Conservation (phyloP, 148 eudicot species). For the Chenopodium quinoa region DNA sequence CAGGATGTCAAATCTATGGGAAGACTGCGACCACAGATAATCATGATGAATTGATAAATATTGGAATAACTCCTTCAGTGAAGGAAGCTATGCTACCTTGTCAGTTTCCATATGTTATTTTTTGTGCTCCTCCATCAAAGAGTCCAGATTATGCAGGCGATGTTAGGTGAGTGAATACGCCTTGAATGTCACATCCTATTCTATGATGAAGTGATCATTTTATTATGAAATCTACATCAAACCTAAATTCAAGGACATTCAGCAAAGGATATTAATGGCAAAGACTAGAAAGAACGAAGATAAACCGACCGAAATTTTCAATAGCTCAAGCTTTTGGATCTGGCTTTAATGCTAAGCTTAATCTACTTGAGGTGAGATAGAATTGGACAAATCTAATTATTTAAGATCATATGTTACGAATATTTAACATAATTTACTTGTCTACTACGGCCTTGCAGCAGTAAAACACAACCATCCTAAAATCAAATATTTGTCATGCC, state of each 20-base stretch:
- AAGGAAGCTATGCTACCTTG: constrained; percentile 38
- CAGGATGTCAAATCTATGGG: constrained; percentile 64
- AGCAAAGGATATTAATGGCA: background rate
- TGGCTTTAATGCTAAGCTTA: background rate
- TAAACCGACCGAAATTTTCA: background rate
- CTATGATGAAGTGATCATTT: background rate
- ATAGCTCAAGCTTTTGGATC: background rate
- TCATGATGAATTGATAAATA: constrained; percentile 63
- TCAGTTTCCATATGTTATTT: constrained; percentile 70
- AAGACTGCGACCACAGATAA: constrained; percentile 67
- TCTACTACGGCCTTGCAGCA: too few relatives aligned
- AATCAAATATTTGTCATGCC: background rate
- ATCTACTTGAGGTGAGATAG: background rate
- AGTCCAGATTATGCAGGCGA: constrained; percentile 70
- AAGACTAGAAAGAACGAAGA: background rate
- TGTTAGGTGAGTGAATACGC: constrained; percentile 41
- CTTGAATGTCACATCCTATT: background rate
- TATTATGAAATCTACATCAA: background rate
- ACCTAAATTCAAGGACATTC: too few relatives aligned
- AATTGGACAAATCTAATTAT: background rate
- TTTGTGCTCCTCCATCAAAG: constrained; percentile 81
- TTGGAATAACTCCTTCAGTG: constrained; percentile 62
- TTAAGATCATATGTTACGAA: background rate
- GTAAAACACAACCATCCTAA: too few relatives aligned
- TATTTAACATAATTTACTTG: too few relatives aligned